phyloP scores from a whole-genome alignment of 139 green algal species.

The Chlorella vulgaris region DNA sequence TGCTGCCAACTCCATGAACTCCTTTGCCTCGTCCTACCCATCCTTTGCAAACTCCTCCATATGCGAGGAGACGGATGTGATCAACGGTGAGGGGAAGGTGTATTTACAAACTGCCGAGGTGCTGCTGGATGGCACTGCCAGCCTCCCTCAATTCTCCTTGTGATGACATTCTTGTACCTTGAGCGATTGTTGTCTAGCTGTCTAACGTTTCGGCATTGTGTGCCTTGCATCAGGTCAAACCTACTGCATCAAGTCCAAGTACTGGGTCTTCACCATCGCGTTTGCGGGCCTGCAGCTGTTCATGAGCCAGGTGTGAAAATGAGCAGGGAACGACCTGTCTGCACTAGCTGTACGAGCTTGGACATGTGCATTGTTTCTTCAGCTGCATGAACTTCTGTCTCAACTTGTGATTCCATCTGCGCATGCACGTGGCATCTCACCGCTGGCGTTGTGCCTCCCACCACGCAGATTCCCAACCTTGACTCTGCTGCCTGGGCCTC shows the following conservation, averaged over 20 bases:
- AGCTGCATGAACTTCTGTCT: too few relatives aligned
- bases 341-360: not conserved
- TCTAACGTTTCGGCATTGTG: too few relatives aligned
- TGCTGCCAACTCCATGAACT: constrained; percentile 32
- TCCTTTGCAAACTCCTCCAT: not conserved
- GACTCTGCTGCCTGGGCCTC: constrained; percentile 42
- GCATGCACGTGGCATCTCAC: constrained; percentile 1
- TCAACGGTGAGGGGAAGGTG: too few relatives aligned
- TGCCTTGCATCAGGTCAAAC: too few relatives aligned
- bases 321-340: not conserved
- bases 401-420: not conserved
- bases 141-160: too few relatives aligned
- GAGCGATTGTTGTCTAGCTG: too few relatives aligned
- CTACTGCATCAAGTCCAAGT: constrained; percentile 32
- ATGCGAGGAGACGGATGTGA: not conserved
- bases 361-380: too few relatives aligned
- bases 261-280: constrained; percentile 39
- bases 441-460: not conserved
- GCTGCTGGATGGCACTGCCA: too few relatives aligned
- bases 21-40: not conserved
- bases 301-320: constrained; percentile 8
- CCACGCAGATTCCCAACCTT: constrained; percentile 33
- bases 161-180: too few relatives aligned
- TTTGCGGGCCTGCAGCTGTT: constrained; percentile 46
- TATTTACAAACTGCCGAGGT: too few relatives aligned